Percentiles rank a stretch among this genome's conserved stretches.
phyloP scores from a whole-genome alignment of 129 eudicot species.

The Rutidosis leptorrhynchoides region DNA sequence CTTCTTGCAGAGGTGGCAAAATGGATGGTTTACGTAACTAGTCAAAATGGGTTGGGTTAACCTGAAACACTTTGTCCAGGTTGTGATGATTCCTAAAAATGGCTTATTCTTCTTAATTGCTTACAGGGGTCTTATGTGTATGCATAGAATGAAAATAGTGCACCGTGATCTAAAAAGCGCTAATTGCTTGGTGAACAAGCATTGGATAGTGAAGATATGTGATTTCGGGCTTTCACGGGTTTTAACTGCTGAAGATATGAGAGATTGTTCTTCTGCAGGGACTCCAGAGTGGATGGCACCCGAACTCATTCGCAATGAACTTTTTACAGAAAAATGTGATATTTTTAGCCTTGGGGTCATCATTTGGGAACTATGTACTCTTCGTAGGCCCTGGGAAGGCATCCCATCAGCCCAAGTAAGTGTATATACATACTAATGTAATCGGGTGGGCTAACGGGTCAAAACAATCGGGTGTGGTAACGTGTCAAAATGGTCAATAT shows the following conservation, averaged over 20 bases:
- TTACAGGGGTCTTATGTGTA: constrained; percentile 79
- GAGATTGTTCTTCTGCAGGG: constrained; percentile 83
- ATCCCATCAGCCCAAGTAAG: constrained; percentile 75
- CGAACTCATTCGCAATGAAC: constrained; percentile 87
- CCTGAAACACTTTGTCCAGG: background rate
- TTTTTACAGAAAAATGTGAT: constrained; percentile 91
- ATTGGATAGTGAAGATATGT: constrained; percentile 84
- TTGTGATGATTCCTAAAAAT: constrained; percentile 6
- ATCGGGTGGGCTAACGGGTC: background rate
- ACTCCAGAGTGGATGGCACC: constrained; percentile 99
- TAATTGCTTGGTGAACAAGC: constrained; percentile 83
- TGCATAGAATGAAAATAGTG: constrained; percentile 84
- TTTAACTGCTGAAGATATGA: constrained; percentile 43
- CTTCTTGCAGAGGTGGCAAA: background rate
- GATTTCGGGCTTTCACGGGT: constrained; percentile 91
- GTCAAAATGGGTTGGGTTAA: background rate
- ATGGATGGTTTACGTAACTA: background rate
- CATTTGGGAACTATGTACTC: constrained; percentile 86
- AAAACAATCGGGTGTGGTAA: background rate
- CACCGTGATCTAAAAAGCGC: constrained; percentile 95
- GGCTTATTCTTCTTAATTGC: constrained; percentile 20
- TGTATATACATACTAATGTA: background rate
- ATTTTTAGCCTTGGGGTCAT: constrained; percentile 94
- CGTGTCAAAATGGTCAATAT: too few relatives aligned
- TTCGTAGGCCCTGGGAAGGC: constrained; percentile 91